Conservation (phyloP, 1,139 yeast species). For the Lodderomyces orthopsilosis region DNA sequence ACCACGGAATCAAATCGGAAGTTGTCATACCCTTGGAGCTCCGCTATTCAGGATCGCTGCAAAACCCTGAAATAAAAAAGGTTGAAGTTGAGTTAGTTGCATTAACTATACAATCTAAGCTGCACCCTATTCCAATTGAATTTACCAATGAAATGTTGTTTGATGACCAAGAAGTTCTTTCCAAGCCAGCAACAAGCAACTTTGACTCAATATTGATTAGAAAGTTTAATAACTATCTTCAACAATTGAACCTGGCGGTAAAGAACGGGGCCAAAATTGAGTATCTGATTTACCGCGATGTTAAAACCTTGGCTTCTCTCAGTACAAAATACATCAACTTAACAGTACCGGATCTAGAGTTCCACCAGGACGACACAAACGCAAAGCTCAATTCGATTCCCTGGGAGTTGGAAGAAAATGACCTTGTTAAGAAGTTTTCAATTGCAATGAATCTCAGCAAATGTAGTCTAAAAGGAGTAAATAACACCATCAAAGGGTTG, state of each 20-base stretch:
- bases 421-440: constrained; percentile 28
- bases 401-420: constrained; percentile 22
- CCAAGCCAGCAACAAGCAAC: constrained; percentile 18
- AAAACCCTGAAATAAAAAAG: constrained; percentile 29
- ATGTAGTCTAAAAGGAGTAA: constrained; percentile 26
- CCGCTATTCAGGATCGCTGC: constrained; percentile 20
- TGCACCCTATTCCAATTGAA: constrained; percentile 40
- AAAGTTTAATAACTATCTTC: constrained; percentile 29
- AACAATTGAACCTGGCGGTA: constrained; percentile 29
- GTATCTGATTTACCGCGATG: constrained; percentile 34
- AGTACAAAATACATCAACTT: constrained; percentile 33
- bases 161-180: constrained; percentile 23
- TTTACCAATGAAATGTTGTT: constrained; percentile 43
- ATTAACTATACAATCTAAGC: constrained; percentile 35
- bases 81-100: constrained; percentile 35
- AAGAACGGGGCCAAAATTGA: constrained; percentile 38
- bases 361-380: constrained; percentile 11
- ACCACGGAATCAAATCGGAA: constrained; percentile 18
- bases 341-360: constrained; percentile 17
- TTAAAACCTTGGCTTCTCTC: constrained; percentile 36
- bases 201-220: constrained; percentile 33
- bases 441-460: constrained; percentile 25
- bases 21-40: constrained; percentile 37
- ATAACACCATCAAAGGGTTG: constrained; percentile 23
- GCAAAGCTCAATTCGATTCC: constrained; percentile 21